These are phyloP conservation scores for Tulasnella sp. DNA, from an alignment of 768 basidiomycete species.

Conservation along the genomic window DNA sequence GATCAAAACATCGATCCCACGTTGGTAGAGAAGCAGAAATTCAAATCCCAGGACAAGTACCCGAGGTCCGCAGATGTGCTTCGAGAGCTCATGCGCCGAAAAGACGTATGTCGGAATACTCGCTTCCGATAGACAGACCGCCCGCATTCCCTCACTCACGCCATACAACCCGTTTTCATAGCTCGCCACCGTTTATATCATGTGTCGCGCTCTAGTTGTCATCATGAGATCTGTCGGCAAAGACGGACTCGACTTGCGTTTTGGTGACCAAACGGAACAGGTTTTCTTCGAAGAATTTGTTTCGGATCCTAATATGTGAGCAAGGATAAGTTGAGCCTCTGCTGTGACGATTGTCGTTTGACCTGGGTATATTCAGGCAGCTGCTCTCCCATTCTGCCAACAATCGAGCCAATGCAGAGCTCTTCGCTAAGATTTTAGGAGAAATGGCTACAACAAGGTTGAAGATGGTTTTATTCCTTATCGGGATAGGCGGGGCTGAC, in stretches of 20 bases:
- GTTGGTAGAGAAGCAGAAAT: constrained; percentile 6
- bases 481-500: neutral
- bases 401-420: constrained; percentile 68
- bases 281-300: constrained; percentile 77
- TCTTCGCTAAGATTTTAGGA: constrained; percentile 79
- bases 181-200: constrained; percentile 78
- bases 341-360: constrained; percentile 6
- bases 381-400: constrained; percentile 60
- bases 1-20: constrained; percentile 32
- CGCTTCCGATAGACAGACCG: neutral
- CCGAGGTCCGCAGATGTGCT: neutral
- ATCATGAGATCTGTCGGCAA: constrained; percentile 65
- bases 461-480: constrained; percentile 26
- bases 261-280: constrained; percentile 78
- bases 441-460: constrained; percentile 68
- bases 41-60: neutral
- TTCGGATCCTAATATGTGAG: constrained; percentile 50
- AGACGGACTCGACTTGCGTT: constrained; percentile 66
- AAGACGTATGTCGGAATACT: constrained; percentile 23
- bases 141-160: neutral
- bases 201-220: constrained; percentile 77
- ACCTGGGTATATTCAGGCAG: constrained; percentile 33
- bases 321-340: neutral
- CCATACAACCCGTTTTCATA: constrained; percentile 2
- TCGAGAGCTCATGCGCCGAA: constrained; percentile 24